These are phyloP conservation scores for Pestalotiopsis sp. DNA, from an alignment of 2,329 filamentous ascomycete genomes.

Conservation along the genomic window DNA sequence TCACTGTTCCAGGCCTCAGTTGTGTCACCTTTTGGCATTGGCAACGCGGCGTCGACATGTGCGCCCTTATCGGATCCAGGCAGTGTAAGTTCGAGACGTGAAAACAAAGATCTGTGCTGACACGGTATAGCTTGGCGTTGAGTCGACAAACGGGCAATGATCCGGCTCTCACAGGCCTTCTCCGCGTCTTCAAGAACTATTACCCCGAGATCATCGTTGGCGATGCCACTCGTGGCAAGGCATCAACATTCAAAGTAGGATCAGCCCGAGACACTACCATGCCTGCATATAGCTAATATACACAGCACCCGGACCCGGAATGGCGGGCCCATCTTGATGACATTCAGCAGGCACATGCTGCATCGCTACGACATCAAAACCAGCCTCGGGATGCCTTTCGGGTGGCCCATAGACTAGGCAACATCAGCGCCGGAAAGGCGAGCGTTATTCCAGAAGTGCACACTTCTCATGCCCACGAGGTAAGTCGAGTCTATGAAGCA, in stretches of 20 bases:
- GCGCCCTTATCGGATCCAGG: conserved; percentile 79
- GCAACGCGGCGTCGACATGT: conserved; percentile 83
- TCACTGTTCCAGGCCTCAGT: conserved; percentile 44
- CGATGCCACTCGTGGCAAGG: conserved; percentile 61
- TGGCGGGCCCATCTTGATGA: conserved; percentile 71
- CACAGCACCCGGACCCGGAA: conserved; percentile 71
- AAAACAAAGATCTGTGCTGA: neutral
- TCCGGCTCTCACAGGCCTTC: conserved; percentile 70
- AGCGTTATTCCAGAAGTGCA: conserved; percentile 68
- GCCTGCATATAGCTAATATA: conserved; percentile 29
- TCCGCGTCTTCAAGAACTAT: conserved; percentile 87
- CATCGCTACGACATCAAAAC: conserved; percentile 25
- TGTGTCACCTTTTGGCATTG: conserved; percentile 79
- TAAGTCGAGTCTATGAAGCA: conserved; percentile 29
- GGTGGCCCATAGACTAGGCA: conserved; percentile 56
- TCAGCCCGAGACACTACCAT: neutral
- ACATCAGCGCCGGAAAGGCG: conserved; percentile 47
- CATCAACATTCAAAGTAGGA: conserved; percentile 61
- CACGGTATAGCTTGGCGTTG: conserved; percentile 50
- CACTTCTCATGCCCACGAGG: conserved; percentile 73
- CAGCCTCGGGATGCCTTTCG: conserved; percentile 57
- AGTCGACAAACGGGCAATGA: conserved; percentile 70
- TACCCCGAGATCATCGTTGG: conserved; percentile 87
- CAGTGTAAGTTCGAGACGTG: conserved; percentile 52
- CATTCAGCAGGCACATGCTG: conserved; percentile 62